These are phyloP conservation scores for Penicillium sp. DNA, from an alignment of 2,329 filamentous ascomycete genomes.

Conservation along the genomic window DNA sequence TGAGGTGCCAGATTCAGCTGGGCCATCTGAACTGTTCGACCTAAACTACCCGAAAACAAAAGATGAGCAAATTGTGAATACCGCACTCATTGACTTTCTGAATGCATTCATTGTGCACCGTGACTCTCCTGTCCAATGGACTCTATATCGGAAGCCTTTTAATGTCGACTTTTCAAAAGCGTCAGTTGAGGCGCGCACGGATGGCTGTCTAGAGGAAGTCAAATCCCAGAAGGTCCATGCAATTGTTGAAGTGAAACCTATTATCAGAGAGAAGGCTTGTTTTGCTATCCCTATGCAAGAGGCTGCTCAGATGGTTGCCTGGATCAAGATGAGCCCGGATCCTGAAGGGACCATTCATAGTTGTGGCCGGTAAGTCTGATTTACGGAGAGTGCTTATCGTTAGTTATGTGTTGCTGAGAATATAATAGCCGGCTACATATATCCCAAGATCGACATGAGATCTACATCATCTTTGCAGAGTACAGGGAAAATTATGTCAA, in stretches of 20 bases:
- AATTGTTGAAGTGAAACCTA: neutral
- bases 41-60: neutral
- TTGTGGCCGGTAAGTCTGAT: neutral
- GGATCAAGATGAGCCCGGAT: neutral
- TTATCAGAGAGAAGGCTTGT: neutral
- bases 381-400: neutral
- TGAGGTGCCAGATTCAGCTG: neutral
- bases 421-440: neutral
- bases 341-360: neutral
- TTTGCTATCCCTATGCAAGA: neutral
- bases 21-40: neutral
- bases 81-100: neutral
- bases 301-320: neutral
- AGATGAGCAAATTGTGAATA: neutral
- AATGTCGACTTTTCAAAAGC: neutral
- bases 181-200: neutral
- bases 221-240: neutral
- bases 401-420: neutral
- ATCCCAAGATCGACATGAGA: neutral
- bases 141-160: neutral
- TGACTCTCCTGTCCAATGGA: neutral
- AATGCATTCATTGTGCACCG: neutral
- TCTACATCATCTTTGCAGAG: neutral
- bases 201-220: neutral
- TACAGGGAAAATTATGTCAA: neutral